Evolutionary conservation across 331 rosid species (phyloP), one percentile per base, ranked within the genome.

Genomic region (Erythrophleum ivorense): DNA sequence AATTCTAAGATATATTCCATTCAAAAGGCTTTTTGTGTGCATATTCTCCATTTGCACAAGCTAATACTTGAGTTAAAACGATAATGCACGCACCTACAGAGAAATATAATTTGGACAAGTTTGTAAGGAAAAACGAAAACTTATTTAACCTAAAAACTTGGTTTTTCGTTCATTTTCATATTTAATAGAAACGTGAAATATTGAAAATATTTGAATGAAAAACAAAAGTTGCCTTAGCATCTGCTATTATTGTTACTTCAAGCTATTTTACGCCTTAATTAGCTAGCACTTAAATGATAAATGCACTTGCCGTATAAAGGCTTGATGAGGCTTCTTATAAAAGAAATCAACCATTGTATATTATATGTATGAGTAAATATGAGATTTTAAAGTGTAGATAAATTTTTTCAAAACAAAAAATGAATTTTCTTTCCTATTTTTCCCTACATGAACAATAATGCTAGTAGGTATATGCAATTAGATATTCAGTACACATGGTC

Each of bases 401-500:
- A 46, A 1, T 29, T 48, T 45, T 71, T 33, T 3, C 6, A 54
- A 33, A 72, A 21, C 16, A 14, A 10, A 50, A 9, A 64, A 1
- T 1, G 15, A 34, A 15, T 33, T 66, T 81, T 43, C 45, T 38
- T 41, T 72, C 31, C 49, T 73, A 62, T 34, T 58, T 72, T 78
- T 29, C 45, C 78, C 76, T 77, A 19, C 81, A 81, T 75, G 80
- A 66, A 63, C 84, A 80, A 81, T 84, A 84, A 87, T 81, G 84
- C 71, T 74, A 75, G 81, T 78, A 78, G 89, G 85, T 76, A 80
- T 83, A 83, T 71, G 86, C 36, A 83, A 80, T 83, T 58, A 71
- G 74, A 58, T 50, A 60, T 49, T 81, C 69, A 76, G 70, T 46
- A 71, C 86, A 63, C 73, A 64, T 76, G 89, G 89, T 76, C 83